Base-by-base conservation (phyloP, 2,329 filamentous ascomycete genomes). In the Aspergillus versicolor region DNA sequence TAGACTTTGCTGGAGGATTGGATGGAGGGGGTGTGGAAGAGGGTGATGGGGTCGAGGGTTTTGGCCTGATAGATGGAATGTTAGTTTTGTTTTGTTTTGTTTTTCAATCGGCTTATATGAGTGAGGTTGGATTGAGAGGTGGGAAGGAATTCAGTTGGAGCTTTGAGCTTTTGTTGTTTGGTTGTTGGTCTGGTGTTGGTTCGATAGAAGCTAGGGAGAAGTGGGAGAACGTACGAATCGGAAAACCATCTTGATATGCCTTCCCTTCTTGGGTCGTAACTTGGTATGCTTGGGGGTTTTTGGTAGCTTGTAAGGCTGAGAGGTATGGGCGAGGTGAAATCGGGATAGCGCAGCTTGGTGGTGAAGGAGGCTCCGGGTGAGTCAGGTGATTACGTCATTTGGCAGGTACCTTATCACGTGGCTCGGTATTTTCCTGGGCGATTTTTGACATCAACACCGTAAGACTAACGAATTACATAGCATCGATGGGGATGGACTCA, bases 11-110 rank as follows among this genome's bases (percentile, higher is more conserved):
- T 80, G 3, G 92, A 97, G 62, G 88, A 82, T 21, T 88, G 84
- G 53, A 84, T 84, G 67, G 82, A 83, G 57, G 93, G 85, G 75
- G 90, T 90, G 84, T 97, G 92, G 82, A 97, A 99, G 81, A 99
- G 88, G 60, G 93, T 97, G 73, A 97, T 86, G 65, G 96, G 90
- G 80, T 97, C 92, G 75, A 90, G 84, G 64, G 88, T 84, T 82
- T 91, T 92, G 77, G 82, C 84, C 89, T 92, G 69, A 2, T 17
- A 5, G 12, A 8, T 42, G 34, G n/a, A 38, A 15, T 24, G n/a
- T 19, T 24, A 30, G n/a, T 38, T 43, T 27, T 27, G 44, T n/a
- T 51, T 17, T 11, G 27, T n/a, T n/a, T n/a, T n/a, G n/a, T n/a
- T 9, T 30, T 30, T 30, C 8, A 9, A 30, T 11, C 3, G 27